Evolutionary conservation across 331 rosid species (phyloP), one percentile per base, ranked within the genome.

Genomic region (Quercus tomentella): DNA sequence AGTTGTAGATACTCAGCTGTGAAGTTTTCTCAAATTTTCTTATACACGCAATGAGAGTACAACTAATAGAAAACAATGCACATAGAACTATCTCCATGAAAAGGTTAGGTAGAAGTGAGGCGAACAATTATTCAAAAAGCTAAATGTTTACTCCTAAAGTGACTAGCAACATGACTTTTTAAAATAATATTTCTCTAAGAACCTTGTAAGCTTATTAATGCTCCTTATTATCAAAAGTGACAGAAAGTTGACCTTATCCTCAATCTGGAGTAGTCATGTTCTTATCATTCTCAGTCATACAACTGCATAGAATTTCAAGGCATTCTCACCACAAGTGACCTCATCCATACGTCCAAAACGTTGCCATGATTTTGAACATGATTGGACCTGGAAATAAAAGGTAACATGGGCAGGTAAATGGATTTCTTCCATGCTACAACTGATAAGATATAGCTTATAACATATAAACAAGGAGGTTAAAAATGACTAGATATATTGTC

Each of bases 311-410:
- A 95, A 95, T 79, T 89, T 84, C 84, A 91, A 88, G 80, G 98
- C 91, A 74, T 92, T 95, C 73, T 96, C 98, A 72, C 97, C 97
- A 80, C 97, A 90, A 23, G 97, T 92, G 56, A 91, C 94, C 83
- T 90, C 98, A 62, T 83, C 90, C 80, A 72, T 56, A 56, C 63
- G 79, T 73, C 90, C 88, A 80, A 68, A 62, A 43, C 77, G 86
- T 67, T 78, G 58, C 49, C 77, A 78, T 33, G 88, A 56, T 77
- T 80, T 89, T 30, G 86, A 84, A 76, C 85, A 75, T 16, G 86
- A 87, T 72, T 97, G 86, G 79, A 91, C 77, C 93, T 95, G 90
- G 41, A 83, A 20, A 70, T 23, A 70, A 62, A 82, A 77, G 45
- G 76, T n/a, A 60, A 56, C 58, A 35, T 52, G 62, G 81, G 79